Evolutionary conservation across 768 basidiomycete genomes (phyloP).

Genomic region (Grammothele lineata): DNA sequence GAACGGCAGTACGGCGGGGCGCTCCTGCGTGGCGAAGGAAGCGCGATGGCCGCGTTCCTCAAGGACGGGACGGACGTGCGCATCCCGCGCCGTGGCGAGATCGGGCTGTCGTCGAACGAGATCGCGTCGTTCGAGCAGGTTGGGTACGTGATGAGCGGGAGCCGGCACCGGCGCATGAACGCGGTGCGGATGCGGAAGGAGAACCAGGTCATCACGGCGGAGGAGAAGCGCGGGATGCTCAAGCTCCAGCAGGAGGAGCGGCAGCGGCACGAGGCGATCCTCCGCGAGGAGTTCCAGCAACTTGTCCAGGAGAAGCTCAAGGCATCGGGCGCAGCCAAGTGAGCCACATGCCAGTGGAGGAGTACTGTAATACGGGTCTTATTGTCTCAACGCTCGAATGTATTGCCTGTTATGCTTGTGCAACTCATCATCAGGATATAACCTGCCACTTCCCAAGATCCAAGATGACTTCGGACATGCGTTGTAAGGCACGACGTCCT

Average conservation of each 20-base stretch:
- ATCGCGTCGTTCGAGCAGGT: slow-evolving; percentile 85
- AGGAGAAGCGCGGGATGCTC: slow-evolving; percentile 95
- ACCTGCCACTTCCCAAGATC: not conserved
- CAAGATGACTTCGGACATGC: too few species aligned
- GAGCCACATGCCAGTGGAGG: too few species aligned
- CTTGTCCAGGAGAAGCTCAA: slow-evolving; percentile 76
- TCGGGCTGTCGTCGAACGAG: slow-evolving; percentile 83
- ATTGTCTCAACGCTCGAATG: not conserved
- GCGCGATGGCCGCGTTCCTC: slow-evolving; percentile 96
- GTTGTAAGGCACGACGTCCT: too few species aligned
- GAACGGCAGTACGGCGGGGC: slow-evolving; percentile 88
- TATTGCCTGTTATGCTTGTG: not conserved
- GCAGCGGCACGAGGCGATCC: slow-evolving; percentile 82
- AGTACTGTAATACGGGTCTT: too few species aligned
- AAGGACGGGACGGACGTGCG: slow-evolving; percentile 75
- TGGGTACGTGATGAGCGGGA: slow-evolving; percentile 98
- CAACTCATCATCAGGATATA: too few species aligned
- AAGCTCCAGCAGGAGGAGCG: slow-evolving; percentile 94
- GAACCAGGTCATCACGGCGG: slow-evolving; percentile 98
- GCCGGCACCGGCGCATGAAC: slow-evolving; percentile 94
- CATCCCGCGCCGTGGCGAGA: slow-evolving; percentile 98
- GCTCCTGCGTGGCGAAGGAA: slow-evolving; percentile 90
- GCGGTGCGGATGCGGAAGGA: slow-evolving; percentile 98
- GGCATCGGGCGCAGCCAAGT: slow-evolving; percentile 19
- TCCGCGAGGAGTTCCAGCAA: slow-evolving; percentile 87